Percentiles rank a stretch among this genome's conserved stretches.
Evolutionary conservation across 108 stramenopile genomes (phyloP).

Genomic region (Cyclotella cryptica): DNA sequence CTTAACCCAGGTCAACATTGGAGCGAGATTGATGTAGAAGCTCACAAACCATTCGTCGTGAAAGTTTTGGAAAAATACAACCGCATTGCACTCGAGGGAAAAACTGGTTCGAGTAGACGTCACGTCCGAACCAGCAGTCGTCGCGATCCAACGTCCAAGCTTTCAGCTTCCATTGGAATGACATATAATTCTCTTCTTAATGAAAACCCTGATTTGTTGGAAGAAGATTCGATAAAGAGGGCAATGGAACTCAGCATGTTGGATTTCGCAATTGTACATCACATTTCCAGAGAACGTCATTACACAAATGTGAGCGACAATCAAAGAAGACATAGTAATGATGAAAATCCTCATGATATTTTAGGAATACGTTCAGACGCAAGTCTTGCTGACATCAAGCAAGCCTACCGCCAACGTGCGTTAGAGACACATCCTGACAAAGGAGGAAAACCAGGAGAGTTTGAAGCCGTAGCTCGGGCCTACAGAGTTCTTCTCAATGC

Average conservation of each 20-base stretch:
- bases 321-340: not conserved
- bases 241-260: slow-evolving; percentile 72
- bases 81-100: not conserved
- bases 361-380: slow-evolving; percentile 30
- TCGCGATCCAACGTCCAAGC: slow-evolving; percentile 25
- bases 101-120: slow-evolving; percentile 8
- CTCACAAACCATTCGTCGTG: slow-evolving; percentile 31
- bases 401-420: slow-evolving; percentile 58
- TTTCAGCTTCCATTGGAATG: slow-evolving; percentile 53
- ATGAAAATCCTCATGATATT: slow-evolving; percentile 43
- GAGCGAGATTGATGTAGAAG: slow-evolving; percentile 50
- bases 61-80: slow-evolving; percentile 23
- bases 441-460: slow-evolving; percentile 55
- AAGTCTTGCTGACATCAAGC: slow-evolving; percentile 46
- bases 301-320: slow-evolving; percentile 9
- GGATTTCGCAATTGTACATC: slow-evolving; percentile 61
- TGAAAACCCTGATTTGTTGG: slow-evolving; percentile 58
- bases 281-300: slow-evolving; percentile 8
- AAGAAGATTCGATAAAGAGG: slow-evolving; percentile 56
- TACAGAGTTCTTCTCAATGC: slow-evolving; percentile 46
- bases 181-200: slow-evolving; percentile 52
- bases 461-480: slow-evolving; percentile 41
- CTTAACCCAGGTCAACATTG: slow-evolving; percentile 54
- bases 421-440: slow-evolving; percentile 67
- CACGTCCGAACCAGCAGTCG: slow-evolving; percentile 14